phyloP scores from a whole-genome alignment of 2,329 filamentous ascomycete genomes.

The Mariannaea sp. region DNA sequence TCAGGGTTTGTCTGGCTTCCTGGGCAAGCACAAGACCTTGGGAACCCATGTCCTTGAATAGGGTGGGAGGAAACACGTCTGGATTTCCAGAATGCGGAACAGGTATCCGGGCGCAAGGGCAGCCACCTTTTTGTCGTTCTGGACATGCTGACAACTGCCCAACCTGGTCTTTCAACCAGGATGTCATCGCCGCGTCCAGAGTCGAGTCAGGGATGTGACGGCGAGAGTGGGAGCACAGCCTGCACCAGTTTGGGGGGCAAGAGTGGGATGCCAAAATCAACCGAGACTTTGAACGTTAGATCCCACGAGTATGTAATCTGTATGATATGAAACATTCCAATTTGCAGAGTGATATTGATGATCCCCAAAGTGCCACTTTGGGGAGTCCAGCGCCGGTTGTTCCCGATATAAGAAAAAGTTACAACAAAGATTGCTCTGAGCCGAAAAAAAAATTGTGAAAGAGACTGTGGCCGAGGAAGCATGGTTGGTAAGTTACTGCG shows the following conservation, averaged over 20 bases:
- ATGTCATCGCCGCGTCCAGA: slow-evolving; percentile 10
- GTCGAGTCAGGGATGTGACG: slow-evolving; percentile 6
- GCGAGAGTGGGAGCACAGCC: neutral
- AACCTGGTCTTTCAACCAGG: slow-evolving; percentile 8
- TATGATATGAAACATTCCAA: too few species aligned
- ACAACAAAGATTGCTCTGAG: too few species aligned
- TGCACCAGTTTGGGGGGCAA: neutral
- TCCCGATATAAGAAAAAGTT: too few species aligned
- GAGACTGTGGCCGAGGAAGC: too few species aligned
- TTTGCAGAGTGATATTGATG: too few species aligned
- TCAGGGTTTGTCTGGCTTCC: too few species aligned
- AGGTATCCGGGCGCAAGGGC: slow-evolving; percentile 16
- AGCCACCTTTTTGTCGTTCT: slow-evolving; percentile 7
- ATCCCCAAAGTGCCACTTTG: too few species aligned
- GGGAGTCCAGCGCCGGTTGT: too few species aligned
- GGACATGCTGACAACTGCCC: slow-evolving; percentile 6
- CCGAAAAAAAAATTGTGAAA: neutral
- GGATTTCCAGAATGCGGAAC: slow-evolving; percentile 18
- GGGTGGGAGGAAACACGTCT: slow-evolving; percentile 12
- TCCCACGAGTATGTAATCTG: too few species aligned
- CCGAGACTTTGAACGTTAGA: too few species aligned
- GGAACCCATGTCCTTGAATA: neutral
- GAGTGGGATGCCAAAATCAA: slow-evolving; percentile 11
- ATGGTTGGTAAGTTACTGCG: too few species aligned
- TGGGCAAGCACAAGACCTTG: too few species aligned